Percentiles rank a stretch among this genome's conserved stretches.
Evolutionary conservation across 805 yeast genomes (phyloP).

Genomic region (Lipomyces japonicus): DNA sequence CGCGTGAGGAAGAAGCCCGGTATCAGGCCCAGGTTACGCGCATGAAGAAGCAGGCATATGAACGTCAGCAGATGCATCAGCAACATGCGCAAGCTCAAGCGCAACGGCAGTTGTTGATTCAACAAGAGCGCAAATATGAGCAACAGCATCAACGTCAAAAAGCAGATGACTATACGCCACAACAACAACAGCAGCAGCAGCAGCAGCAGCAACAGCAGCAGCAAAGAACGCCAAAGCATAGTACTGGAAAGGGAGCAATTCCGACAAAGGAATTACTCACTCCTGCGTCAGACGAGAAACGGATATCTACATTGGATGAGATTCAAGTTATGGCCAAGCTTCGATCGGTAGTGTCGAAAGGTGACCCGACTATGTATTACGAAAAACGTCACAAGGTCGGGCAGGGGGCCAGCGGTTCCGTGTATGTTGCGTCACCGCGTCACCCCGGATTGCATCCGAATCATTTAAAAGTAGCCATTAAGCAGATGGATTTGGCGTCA

Average conservation of each 20-base stretch:
- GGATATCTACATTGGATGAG: slow-evolving; percentile 55
- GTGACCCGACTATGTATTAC: slow-evolving; percentile 75
- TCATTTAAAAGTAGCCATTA: slow-evolving; percentile 72
- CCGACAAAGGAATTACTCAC: not conserved
- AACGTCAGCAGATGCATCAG: slow-evolving; percentile 21
- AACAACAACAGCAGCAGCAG: slow-evolving; percentile 28
- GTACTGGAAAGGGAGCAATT: not conserved
- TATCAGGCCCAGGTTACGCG: slow-evolving; percentile 23
- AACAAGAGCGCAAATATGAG: slow-evolving; percentile 13
- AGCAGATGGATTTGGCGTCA: slow-evolving; percentile 86
- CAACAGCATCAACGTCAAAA: slow-evolving; percentile 25
- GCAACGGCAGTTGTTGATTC: slow-evolving; percentile 16
- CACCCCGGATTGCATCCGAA: slow-evolving; percentile 10
- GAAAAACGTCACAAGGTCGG: slow-evolving; percentile 57
- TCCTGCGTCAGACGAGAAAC: slow-evolving; percentile 6
- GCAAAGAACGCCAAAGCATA: not conserved
- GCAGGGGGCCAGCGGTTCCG: slow-evolving; percentile 98
- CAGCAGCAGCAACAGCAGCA: slow-evolving; percentile 3
- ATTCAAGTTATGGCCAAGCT: slow-evolving; percentile 68
- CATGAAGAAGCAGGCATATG: slow-evolving; percentile 28
- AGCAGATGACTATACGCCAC: slow-evolving; percentile 14
- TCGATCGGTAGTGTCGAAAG: slow-evolving; percentile 71
- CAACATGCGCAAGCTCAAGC: slow-evolving; percentile 19
- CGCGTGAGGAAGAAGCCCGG: slow-evolving; percentile 28
- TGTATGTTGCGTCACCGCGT: slow-evolving; percentile 45